phyloP scores from a whole-genome alignment of 495 filamentous ascomycete genomes.

The Choiromyces venosus region DNA sequence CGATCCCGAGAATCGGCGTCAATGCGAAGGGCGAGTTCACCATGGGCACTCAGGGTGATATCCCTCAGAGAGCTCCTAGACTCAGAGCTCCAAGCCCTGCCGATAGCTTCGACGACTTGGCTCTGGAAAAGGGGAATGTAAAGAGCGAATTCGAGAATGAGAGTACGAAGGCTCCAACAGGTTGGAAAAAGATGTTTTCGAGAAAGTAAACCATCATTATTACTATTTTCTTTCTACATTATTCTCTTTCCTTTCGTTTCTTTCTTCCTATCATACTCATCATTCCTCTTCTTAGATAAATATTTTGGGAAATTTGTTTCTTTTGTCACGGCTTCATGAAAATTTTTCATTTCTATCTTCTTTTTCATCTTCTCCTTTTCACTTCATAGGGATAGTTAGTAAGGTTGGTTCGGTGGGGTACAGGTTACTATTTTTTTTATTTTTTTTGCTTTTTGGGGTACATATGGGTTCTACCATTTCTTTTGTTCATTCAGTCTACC shows the following conservation, averaged over 20 bases:
- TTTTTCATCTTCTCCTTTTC: constrained; percentile 19
- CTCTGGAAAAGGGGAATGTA: constrained; percentile 27
- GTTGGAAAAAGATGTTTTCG: constrained; percentile 24
- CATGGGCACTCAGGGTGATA: constrained; percentile 18
- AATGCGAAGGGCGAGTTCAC: constrained; percentile 15
- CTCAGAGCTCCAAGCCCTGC: constrained; percentile 11
- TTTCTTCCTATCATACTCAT: constrained; percentile 14
- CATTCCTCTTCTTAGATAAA: constrained; percentile 32
- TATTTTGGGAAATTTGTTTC: constrained; percentile 25
- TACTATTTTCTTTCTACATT: constrained; percentile 3
- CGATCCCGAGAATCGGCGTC: constrained; percentile 26
- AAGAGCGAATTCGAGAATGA: constrained; percentile 26
- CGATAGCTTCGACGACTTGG: constrained; percentile 12
- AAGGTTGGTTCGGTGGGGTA: constrained; percentile 21
- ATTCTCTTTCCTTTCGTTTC: neutral
- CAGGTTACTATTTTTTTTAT: constrained; percentile 7
- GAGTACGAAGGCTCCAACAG: constrained; percentile 5
- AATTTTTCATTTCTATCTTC: constrained; percentile 7
- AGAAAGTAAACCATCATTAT: constrained; percentile 17
- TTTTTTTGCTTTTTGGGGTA: constrained; percentile 12
- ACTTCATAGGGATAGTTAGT: constrained; percentile 24
- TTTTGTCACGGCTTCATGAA: constrained; percentile 9
- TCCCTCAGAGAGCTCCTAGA: constrained; percentile 11
- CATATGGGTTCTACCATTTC: constrained; percentile 16
- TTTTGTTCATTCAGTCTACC: constrained; percentile 16